Percentiles rank a stretch among this genome's conserved stretches.
These are phyloP conservation scores for Batkoa obscura DNA, from an alignment of 371 early-diverging fungal species.

Conservation along the genomic window DNA sequence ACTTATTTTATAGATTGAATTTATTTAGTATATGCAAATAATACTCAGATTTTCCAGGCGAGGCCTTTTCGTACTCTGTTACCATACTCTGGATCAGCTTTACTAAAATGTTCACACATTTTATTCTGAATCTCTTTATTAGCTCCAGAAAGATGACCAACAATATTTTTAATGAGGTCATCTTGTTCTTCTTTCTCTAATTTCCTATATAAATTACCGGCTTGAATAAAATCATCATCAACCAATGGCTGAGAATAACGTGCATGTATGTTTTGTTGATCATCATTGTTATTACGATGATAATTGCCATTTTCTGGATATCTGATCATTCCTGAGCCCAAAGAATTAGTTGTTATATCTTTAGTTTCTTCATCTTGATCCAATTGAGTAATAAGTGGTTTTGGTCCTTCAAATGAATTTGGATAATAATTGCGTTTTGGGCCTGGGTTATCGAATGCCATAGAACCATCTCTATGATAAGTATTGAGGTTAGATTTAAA, in stretches of 20 bases:
- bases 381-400: neutral
- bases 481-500: slow-evolving; percentile 24
- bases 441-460: slow-evolving; percentile 24
- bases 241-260: slow-evolving; percentile 29
- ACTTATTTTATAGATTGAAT: no score
- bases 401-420: slow-evolving; percentile 23
- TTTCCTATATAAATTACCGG: slow-evolving; percentile 24
- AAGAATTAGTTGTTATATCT: slow-evolving; percentile 8
- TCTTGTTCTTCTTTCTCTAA: slow-evolving; percentile 21
- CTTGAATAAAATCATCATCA: slow-evolving; percentile 34
- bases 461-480: slow-evolving; percentile 48
- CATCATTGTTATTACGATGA: neutral
- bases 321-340: neutral
- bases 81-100: slow-evolving; percentile 36
- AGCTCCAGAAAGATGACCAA: slow-evolving; percentile 21
- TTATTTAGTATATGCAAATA: no score
- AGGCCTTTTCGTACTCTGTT: slow-evolving; percentile 29
- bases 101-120: slow-evolving; percentile 29
- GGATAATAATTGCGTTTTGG: slow-evolving; percentile 37
- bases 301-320: no score
- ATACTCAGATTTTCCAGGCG: no score
- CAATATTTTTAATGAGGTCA: slow-evolving; percentile 25
- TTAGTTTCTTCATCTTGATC: neutral
- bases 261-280: slow-evolving; percentile 23
- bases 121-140: slow-evolving; percentile 31